phyloP scores from a whole-genome alignment of 768 basidiomycete genomes.

The Serendipita sp. region DNA sequence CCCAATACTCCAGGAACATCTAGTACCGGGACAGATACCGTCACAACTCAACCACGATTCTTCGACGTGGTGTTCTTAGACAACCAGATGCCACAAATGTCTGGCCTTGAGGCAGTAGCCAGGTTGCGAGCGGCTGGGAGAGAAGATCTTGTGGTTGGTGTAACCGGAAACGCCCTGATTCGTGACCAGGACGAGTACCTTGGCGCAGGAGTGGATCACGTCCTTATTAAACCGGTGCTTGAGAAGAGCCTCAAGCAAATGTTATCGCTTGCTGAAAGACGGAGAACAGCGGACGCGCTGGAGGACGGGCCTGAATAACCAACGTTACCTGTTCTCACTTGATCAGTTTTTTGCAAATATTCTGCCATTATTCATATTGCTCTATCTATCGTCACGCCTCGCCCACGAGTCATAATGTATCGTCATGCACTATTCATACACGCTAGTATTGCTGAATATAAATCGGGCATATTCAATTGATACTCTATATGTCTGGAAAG shows the following conservation, averaged over 20 bases:
- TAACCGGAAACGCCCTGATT: constrained; percentile 43
- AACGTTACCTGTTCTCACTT: not conserved
- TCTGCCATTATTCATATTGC: not conserved
- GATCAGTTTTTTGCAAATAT: not conserved
- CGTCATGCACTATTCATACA: not conserved
- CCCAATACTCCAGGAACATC: not conserved
- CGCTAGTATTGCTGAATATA: too few species aligned
- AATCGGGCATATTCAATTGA: too few species aligned
- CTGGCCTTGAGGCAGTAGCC: constrained; percentile 50
- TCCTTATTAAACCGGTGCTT: constrained; percentile 64
- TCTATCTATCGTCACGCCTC: not conserved
- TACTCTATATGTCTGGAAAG: too few species aligned
- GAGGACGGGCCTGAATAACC: not conserved
- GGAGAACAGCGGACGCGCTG: constrained; percentile 6
- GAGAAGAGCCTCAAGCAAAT: constrained; percentile 12
- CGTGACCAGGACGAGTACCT: constrained; percentile 59
- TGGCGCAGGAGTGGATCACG: constrained; percentile 55
- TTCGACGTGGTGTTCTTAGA: constrained; percentile 37
- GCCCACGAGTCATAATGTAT: not conserved
- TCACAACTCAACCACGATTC: constrained; percentile 9
- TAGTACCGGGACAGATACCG: not conserved
- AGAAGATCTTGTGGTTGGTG: constrained; percentile 65
- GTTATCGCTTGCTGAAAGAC: constrained; percentile 10
- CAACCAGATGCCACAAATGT: constrained; percentile 75
- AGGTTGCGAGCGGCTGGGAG: constrained; percentile 49